Percentiles rank a stretch among this genome's conserved stretches.
Evolutionary conservation across 2,329 filamentous ascomycete species (phyloP).

Genomic region (Fusarium subtropicale): DNA sequence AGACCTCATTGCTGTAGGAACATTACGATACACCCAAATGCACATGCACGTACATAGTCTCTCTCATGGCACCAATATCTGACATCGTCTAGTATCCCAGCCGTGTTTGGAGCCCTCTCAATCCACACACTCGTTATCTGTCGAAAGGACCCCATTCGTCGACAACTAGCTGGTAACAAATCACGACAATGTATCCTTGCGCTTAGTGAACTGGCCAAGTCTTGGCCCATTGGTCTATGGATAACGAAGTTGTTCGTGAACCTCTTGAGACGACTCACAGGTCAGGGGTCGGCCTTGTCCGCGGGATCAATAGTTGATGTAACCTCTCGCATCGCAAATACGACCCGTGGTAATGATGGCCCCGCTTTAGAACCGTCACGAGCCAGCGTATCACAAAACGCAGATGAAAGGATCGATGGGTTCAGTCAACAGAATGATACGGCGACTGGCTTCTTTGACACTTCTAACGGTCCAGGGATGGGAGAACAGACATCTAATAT

Average conservation of each 20-base stretch:
- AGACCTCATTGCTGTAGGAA: constrained; percentile 23
- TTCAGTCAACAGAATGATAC: neutral
- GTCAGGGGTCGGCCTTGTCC: constrained; percentile 17
- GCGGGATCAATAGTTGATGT: constrained; percentile 26
- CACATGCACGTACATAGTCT: neutral
- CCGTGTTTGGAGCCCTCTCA: constrained; percentile 34
- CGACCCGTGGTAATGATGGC: neutral
- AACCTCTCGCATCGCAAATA: constrained; percentile 13
- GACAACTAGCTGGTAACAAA: constrained; percentile 40
- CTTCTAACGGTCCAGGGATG: neutral
- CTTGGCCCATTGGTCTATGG: constrained; percentile 39
- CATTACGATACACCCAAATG: constrained; percentile 27
- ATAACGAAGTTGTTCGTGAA: constrained; percentile 37
- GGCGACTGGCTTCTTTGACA: neutral
- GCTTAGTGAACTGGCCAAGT: constrained; percentile 30
- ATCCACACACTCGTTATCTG: constrained; percentile 40
- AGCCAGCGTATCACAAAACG: neutral
- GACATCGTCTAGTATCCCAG: constrained; percentile 6
- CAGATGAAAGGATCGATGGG: neutral
- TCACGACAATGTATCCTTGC: constrained; percentile 42
- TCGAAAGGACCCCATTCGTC: constrained; percentile 22
- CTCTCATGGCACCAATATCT: fast-evolving
- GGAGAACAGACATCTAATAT: constrained; percentile 13
- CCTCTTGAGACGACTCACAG: constrained; percentile 29
- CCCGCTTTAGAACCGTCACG: fast-evolving